A percentile compares a stretch with the other conserved stretches of the same genome.
phyloP scores from a whole-genome alignment of 2,329 filamentous ascomycete genomes.

The Pseudopithomyces chartarum region DNA sequence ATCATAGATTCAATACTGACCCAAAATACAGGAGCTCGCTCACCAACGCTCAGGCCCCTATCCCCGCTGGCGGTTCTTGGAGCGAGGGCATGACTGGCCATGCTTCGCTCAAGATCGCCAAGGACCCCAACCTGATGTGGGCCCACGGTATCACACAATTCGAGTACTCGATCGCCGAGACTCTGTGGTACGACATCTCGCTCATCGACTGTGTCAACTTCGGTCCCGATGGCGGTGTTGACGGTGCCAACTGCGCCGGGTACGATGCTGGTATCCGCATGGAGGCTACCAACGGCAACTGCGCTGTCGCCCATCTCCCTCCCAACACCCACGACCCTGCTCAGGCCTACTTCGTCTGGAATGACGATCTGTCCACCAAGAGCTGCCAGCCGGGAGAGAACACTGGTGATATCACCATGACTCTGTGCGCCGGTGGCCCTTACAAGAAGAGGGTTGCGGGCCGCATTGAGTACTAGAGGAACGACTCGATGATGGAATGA shows the following conservation, averaged over 20 bases:
- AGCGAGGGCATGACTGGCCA: constrained; percentile 5
- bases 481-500: background rate
- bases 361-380: constrained; percentile 11
- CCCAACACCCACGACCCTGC: constrained; percentile 5
- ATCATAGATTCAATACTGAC: background rate
- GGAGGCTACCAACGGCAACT: constrained; percentile 7
- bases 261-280: constrained; percentile 11
- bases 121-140: constrained; percentile 2
- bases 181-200: constrained; percentile 21
- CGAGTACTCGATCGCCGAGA: constrained; percentile 15
- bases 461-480: constrained; percentile 7
- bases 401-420: constrained; percentile 10
- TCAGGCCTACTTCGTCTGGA: constrained; percentile 14
- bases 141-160: constrained; percentile 19
- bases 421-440: constrained; percentile 7
- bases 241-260: constrained; percentile 13
- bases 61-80: constrained; percentile 5
- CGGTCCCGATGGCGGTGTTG: constrained; percentile 5
- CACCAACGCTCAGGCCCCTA: background rate
- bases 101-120: constrained; percentile 14
- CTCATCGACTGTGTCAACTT: constrained; percentile 18
- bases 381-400: constrained; percentile 8
- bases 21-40: constrained; percentile 1
- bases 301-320: constrained; percentile 4
- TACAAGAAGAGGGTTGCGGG: constrained; percentile 12